Base-by-base conservation (phyloP, 2,329 filamentous ascomycete species). In the Neurospora crassa region DNA sequence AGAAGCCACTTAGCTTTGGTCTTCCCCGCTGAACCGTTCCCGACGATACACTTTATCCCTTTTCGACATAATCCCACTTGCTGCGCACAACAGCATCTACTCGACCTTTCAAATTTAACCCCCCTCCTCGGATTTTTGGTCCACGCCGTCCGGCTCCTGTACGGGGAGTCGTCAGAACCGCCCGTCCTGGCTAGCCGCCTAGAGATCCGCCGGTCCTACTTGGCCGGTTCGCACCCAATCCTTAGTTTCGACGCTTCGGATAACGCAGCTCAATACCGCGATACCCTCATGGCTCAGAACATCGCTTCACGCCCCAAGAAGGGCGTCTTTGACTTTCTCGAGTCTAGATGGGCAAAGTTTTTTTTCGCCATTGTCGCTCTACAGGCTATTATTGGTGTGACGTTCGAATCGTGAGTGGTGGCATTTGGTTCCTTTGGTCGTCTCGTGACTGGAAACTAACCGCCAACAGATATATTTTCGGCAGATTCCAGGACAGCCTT, bases 321-420 rank as follows among this genome's bases (percentile, higher is more conserved):
- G 75, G 78, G 78, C 77, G 88, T 82, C 76, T 89, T 94, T 84
- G 95, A 94, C 79, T 89, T 92, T 76, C 91, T 96, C 76, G 92
- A 90, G 79, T 92, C 92, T 71, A 88, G 87, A 78, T 99, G 96
- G 95, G 94, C 94, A 18, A 95, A 93, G 85, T 84, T 89, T 73
- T 98, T 98, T 79, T 89, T 96, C 82, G 80, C 89, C 74, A 86
- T 92, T 43, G 90, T 92, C 43, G 81, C 91, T 67, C 74, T 92
- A 71, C 96, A 99, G 84, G 92, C 93, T 74, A 82, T 91, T 73
- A 87, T 96, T 70, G 92, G 92, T 74, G 86, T 98, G 75, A 90
- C 87, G 34, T 91, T 97, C 75, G 95, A 99, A 85, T 88, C 91
- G 93, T 97, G 87, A 79, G 92, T 85, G 18, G 92, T 85, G 18